phyloP scores from a whole-genome alignment of 192 early-diverging fungal species.

The Entomortierella chlamydospora region DNA sequence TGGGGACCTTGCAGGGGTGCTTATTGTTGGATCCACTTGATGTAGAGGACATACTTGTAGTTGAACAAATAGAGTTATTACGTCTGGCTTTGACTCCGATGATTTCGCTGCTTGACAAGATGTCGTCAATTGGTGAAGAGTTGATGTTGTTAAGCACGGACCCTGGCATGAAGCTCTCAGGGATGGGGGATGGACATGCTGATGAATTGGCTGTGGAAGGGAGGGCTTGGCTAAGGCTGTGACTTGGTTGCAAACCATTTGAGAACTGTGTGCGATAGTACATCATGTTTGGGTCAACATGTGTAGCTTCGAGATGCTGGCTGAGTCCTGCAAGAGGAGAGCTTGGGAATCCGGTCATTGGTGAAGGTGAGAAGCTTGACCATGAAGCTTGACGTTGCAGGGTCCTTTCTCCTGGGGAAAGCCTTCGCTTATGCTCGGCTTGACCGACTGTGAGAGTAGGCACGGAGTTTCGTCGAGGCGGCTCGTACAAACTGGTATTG shows the following conservation, averaged over 20 bases:
- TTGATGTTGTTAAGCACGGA: constrained; percentile 21
- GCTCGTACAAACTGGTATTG: constrained; percentile 45
- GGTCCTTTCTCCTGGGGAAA: constrained; percentile 35
- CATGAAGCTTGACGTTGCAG: constrained; percentile 50
- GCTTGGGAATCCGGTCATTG: constrained; percentile 13
- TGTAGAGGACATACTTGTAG: constrained; percentile 50
- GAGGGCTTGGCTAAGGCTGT: constrained; percentile 20
- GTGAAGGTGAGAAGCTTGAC: constrained; percentile 28
- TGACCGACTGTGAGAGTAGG: constrained; percentile 48
- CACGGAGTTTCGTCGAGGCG: constrained; percentile 45
- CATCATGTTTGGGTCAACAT: constrained; percentile 46
- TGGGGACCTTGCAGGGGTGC: constrained; percentile 58
- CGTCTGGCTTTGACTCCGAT: constrained; percentile 36
- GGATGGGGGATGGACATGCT: constrained; percentile 39
- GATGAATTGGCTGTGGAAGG: constrained; percentile 28
- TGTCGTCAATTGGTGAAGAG: constrained; percentile 24
- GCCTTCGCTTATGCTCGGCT: constrained; percentile 49
- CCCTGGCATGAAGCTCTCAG: constrained; percentile 26
- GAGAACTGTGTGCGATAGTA: constrained; percentile 46
- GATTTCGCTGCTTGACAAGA: constrained; percentile 28
- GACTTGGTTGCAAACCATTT: background rate
- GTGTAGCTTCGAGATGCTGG: constrained; percentile 32
- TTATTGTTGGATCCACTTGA: constrained; percentile 55
- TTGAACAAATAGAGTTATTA: constrained; percentile 59
- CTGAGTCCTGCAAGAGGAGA: constrained; percentile 28